Conservation (phyloP, 805 yeast genomes). For the Candida pseudofarinosa region DNA sequence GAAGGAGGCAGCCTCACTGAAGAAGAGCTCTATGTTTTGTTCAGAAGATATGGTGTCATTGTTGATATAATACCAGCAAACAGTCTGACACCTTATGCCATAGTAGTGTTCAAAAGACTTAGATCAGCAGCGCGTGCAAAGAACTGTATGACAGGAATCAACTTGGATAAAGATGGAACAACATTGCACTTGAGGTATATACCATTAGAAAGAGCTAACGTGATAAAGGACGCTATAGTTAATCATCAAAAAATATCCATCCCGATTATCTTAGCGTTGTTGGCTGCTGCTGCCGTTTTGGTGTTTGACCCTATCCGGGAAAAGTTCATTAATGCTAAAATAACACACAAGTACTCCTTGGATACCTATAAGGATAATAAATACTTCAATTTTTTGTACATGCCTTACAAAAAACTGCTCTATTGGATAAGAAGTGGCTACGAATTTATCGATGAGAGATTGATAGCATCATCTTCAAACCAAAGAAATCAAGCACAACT, state of each 20-base stretch:
- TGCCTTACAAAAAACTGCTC: slow-evolving; percentile 23
- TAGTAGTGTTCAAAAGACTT: slow-evolving; percentile 50
- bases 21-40: slow-evolving; percentile 73
- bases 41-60: slow-evolving; percentile 85
- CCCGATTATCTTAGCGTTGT: slow-evolving; percentile 71
- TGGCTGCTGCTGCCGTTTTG: slow-evolving; percentile 78
- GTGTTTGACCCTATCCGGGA: slow-evolving; percentile 92
- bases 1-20: slow-evolving; percentile 76
- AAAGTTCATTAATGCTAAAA: slow-evolving; percentile 68
- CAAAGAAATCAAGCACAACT: slow-evolving; percentile 13
- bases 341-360: slow-evolving; percentile 56
- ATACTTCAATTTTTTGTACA: slow-evolving; percentile 20
- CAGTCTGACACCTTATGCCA: slow-evolving; percentile 43
- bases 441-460: slow-evolving; percentile 32
- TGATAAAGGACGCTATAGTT: slow-evolving; percentile 53
- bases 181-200: slow-evolving; percentile 69
- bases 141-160: slow-evolving; percentile 83
- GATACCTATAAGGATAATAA: slow-evolving; percentile 39
- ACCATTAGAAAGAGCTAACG: slow-evolving; percentile 49
- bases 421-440: slow-evolving; percentile 29
- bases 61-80: slow-evolving; percentile 63
- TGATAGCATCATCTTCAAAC: slow-evolving; percentile 7
- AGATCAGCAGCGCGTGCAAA: slow-evolving; percentile 81
- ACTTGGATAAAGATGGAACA: slow-evolving; percentile 51
- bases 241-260: slow-evolving; percentile 80